phyloP scores from a whole-genome alignment of 176 grass and related monocot genomes.

The Guadua angustifolia region DNA sequence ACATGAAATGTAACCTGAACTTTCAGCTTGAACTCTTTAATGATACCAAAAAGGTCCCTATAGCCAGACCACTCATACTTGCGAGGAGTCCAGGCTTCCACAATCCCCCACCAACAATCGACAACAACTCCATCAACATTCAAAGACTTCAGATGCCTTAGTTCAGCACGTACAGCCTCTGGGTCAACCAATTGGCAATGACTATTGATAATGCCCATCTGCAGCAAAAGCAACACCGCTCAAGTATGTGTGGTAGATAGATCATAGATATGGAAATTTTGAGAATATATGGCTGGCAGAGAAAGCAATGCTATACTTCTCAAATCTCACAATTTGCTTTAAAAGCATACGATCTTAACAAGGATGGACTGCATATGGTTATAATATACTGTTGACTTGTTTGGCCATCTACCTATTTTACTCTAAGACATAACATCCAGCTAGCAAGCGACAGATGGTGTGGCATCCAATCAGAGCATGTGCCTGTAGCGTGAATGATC shows the following conservation, averaged over 20 bases:
- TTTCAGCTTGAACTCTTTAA: slow-evolving; percentile 88
- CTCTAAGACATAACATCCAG: not conserved
- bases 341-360: not conserved
- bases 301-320: slow-evolving; percentile 3
- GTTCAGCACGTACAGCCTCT: slow-evolving; percentile 72
- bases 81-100: slow-evolving; percentile 86
- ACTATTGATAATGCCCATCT: slow-evolving; percentile 84
- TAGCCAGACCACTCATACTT: slow-evolving; percentile 96
- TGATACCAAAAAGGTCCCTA: slow-evolving; percentile 91
- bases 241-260: slow-evolving; percentile 23
- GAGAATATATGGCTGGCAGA: not conserved
- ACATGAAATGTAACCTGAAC: slow-evolving; percentile 67
- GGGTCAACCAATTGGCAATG: slow-evolving; percentile 74
- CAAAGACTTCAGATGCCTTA: slow-evolving; percentile 80
- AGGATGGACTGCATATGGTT: not conserved
- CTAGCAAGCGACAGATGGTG: not conserved
- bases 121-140: slow-evolving; percentile 90
- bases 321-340: not conserved
- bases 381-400: not conserved
- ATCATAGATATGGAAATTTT: not conserved
- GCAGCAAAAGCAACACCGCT: slow-evolving; percentile 43
- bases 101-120: slow-evolving; percentile 93
- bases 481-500: not conserved
- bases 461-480: not conserved
- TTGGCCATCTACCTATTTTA: not conserved